These are phyloP conservation scores for Metarhizium humberi DNA, from an alignment of 2,329 filamentous ascomycete species.

Conservation along the genomic window DNA sequence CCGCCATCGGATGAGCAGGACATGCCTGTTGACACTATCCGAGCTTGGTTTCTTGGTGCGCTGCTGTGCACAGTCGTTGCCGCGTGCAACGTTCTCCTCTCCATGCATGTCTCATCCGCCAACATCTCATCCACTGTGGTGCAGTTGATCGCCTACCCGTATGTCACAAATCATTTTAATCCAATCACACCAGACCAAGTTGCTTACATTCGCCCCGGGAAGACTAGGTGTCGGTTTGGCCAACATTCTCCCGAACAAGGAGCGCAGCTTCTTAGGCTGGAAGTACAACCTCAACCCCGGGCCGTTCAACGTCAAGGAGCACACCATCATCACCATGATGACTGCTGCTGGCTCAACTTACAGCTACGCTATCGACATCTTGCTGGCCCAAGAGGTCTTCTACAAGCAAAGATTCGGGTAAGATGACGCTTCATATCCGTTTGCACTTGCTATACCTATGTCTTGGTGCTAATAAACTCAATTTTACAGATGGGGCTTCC, in stretches of 20 bases:
- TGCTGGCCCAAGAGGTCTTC: conserved; percentile 30
- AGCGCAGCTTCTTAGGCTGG: conserved; percentile 17
- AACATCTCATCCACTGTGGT: conserved; percentile 41
- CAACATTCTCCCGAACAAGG: conserved; percentile 17
- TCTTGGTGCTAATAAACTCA: neutral
- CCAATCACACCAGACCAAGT: neutral
- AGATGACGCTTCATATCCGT: neutral
- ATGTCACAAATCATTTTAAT: neutral
- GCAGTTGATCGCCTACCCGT: conserved; percentile 42
- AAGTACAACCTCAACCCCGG: conserved; percentile 25
- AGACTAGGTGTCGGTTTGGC: conserved; percentile 18
- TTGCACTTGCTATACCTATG: neutral
- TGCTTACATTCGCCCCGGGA: neutral
- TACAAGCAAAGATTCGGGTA: conserved; percentile 38
- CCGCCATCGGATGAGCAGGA: conserved; percentile 37
- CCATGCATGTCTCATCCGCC: conserved; percentile 36
- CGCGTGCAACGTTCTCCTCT: conserved; percentile 43
- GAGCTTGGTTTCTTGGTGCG: conserved; percentile 48
- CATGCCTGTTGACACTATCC: conserved; percentile 45
- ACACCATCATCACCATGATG: conserved; percentile 35
- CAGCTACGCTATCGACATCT: conserved; percentile 27
- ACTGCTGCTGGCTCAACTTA: conserved; percentile 21
- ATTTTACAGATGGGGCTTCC: conserved; percentile 35
- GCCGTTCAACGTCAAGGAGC: conserved; percentile 34
- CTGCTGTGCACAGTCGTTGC: conserved; percentile 47